phyloP scores from a whole-genome alignment of 2,329 filamentous ascomycete species.

The Raffaelea arxii region DNA sequence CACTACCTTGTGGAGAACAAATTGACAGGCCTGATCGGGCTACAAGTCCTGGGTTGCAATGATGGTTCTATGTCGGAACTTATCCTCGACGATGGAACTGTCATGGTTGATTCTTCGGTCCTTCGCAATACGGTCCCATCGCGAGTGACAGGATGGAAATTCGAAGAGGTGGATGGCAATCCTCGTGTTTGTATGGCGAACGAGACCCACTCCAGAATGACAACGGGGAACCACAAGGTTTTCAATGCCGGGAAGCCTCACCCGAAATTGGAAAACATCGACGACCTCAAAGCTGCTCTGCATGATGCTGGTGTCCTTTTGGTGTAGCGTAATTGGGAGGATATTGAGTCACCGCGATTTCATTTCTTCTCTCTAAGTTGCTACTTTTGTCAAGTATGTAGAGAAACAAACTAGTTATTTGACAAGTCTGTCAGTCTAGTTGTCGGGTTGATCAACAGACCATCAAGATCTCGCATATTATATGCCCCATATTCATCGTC shows the following conservation, averaged over 20 bases:
- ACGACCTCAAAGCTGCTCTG: neutral
- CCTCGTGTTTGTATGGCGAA: slow-evolving; percentile 1
- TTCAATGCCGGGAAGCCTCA: neutral
- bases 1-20: no score
- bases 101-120: neutral
- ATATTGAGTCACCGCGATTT: neutral
- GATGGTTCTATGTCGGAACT: neutral
- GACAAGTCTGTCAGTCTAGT: neutral
- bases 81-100: neutral
- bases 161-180: neutral
- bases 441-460: neutral
- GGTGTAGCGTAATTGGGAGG: neutral
- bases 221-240: slow-evolving; percentile 1
- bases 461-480: neutral
- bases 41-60: neutral
- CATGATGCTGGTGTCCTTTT: neutral
- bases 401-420: neutral
- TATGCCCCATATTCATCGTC: neutral
- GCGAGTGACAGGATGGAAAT: neutral
- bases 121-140: neutral
- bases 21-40: no score
- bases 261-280: neutral
- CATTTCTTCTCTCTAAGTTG: neutral
- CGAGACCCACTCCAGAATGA: neutral
- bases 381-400: neutral